phyloP scores from a whole-genome alignment of 2,329 filamentous ascomycete species.

The Alternaria gaisen region DNA sequence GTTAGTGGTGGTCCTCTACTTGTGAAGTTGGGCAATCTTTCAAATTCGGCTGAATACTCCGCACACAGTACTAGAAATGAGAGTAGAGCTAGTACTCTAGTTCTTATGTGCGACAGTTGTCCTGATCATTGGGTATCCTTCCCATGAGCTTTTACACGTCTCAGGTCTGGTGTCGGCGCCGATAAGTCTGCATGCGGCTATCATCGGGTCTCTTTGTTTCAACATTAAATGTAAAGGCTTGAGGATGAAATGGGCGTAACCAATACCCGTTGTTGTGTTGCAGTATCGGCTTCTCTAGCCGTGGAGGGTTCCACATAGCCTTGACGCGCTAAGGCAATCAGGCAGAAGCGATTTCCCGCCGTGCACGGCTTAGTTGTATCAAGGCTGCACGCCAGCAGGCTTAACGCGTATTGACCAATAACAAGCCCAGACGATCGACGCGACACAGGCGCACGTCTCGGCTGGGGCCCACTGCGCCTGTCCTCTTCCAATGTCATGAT shows the following conservation, averaged over 20 bases:
- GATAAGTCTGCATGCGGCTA: neutral
- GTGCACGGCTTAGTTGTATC: slow-evolving; percentile 14
- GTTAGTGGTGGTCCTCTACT: no score
- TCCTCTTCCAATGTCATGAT: slow-evolving; percentile 6
- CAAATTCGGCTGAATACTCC: neutral
- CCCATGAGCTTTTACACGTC: neutral
- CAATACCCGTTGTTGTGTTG: neutral
- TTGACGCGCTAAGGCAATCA: neutral
- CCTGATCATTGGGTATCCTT: neutral
- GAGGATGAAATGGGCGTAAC: neutral
- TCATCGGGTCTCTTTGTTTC: neutral
- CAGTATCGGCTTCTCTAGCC: neutral
- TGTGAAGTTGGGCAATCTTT: no score
- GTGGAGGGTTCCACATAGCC: neutral
- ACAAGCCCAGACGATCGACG: neutral
- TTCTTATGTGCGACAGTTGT: neutral
- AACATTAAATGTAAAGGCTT: neutral
- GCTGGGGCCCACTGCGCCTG: neutral
- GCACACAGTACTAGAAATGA: neutral
- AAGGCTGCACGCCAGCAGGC: slow-evolving; percentile 11
- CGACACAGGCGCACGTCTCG: slow-evolving; percentile 8
- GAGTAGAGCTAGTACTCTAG: neutral
- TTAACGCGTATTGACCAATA: slow-evolving; percentile 11
- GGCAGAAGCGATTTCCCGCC: neutral
- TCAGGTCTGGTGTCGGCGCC: neutral